These are phyloP conservation scores for Calcarisporium arbuscula DNA, from an alignment of 2,329 filamentous ascomycete species.

Conservation along the genomic window DNA sequence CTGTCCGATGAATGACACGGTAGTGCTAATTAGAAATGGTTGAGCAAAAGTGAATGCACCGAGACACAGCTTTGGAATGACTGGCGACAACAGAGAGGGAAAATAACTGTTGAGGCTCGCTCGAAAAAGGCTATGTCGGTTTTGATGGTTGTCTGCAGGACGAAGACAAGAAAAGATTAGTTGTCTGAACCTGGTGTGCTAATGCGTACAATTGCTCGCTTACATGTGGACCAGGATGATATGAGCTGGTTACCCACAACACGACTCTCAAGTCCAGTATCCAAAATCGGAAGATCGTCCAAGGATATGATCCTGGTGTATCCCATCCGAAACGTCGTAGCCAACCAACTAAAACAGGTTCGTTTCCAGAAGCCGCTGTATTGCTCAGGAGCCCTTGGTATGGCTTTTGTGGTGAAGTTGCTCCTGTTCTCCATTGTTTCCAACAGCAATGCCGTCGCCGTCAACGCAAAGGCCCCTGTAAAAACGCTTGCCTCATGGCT, in stretches of 20 bases:
- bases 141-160: constrained; percentile 11
- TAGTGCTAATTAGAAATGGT: constrained; percentile 21
- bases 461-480: constrained; percentile 10
- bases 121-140: constrained; percentile 10
- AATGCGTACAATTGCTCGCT: no score
- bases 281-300: constrained; percentile 15
- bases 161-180: neutral
- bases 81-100: constrained; percentile 10
- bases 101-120: constrained; percentile 13
- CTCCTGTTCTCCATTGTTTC: constrained; percentile 15
- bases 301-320: constrained; percentile 14
- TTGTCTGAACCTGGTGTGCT: no score
- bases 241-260: constrained; percentile 9
- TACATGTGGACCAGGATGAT: constrained; percentile 13
- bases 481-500: constrained; percentile 8
- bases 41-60: constrained; percentile 21
- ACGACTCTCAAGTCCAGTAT: constrained; percentile 13
- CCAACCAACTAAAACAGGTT: constrained; percentile 16
- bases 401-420: constrained; percentile 5
- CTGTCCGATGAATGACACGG: constrained; percentile 14
- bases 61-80: constrained; percentile 17
- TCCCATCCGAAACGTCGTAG: constrained; percentile 11
- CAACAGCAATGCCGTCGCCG: constrained; percentile 10
- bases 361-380: constrained; percentile 16
- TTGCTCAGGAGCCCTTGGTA: constrained; percentile 6